phyloP scores from a whole-genome alignment of 1,139 yeast genomes.

The Suhomyces ambrosiae region DNA sequence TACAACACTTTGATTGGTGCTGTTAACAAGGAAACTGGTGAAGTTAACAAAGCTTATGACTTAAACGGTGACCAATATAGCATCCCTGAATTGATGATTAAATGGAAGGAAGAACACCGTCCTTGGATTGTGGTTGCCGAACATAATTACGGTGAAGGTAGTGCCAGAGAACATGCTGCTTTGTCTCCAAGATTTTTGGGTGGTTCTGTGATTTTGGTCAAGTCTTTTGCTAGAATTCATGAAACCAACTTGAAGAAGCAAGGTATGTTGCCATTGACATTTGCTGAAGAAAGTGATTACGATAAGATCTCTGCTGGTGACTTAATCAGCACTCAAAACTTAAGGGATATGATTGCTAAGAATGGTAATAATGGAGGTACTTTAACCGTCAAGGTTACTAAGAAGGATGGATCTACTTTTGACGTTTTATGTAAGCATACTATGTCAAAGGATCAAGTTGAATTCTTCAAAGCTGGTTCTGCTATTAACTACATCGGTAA shows the following conservation, averaged over 20 bases:
- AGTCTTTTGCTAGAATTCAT: slow-evolving; percentile 93
- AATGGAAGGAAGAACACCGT: slow-evolving; percentile 81
- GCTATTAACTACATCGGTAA: slow-evolving; percentile 93
- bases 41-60: slow-evolving; percentile 88
- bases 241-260: slow-evolving; percentile 64
- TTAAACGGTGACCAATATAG: slow-evolving; percentile 75
- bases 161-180: slow-evolving; percentile 99
- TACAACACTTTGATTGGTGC: slow-evolving; percentile 97
- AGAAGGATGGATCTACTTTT: slow-evolving; percentile 70
- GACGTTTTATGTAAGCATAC: slow-evolving; percentile 84
- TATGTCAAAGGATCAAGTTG: slow-evolving; percentile 94
- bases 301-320: slow-evolving; percentile 80
- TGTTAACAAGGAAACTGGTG: slow-evolving; percentile 93
- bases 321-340: slow-evolving; percentile 72
- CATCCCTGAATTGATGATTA: slow-evolving; percentile 95
- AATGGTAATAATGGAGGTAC: slow-evolving; percentile 87
- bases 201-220: slow-evolving; percentile 84
- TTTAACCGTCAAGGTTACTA: slow-evolving; percentile 70
- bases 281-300: slow-evolving; percentile 86
- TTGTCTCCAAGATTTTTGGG: slow-evolving; percentile 92
- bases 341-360: slow-evolving; percentile 75
- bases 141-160: slow-evolving; percentile 98
- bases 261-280: slow-evolving; percentile 93
- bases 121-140: slow-evolving; percentile 98
- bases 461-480: slow-evolving; percentile 95